Evolutionary conservation across 225 moss, liverwort and hornwort species (phyloP), one percentile per base, ranked within the genome.

Genomic region (Bryum argenteum): DNA sequence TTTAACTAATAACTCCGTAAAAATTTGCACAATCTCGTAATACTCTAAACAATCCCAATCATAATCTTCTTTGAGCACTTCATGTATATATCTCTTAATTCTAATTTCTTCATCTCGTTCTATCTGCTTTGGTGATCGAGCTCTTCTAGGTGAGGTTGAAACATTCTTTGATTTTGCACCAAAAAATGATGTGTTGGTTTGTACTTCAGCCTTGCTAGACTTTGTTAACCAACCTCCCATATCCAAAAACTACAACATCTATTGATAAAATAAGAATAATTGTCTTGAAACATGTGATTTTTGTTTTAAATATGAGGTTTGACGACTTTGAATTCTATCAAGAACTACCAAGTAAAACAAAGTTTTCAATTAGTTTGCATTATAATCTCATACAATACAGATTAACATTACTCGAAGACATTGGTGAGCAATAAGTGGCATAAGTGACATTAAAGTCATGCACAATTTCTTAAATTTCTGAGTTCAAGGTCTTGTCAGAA

Each of bases 191-290:
- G 14, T 41, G 8, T 38, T 64, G 3, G 16, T 57, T 58, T 72
- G 9, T 58, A 6, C 51, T 8, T 77, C 23, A 28, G 23, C 21
- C 38, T 38, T 23, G 2, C 0, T 63, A 57, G 56, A 9, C 63
- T 77, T 81, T 72, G 44, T 50, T 44, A 69, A 51, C 72, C 62
- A 58, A 58, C 72, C 58, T 81, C 77, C 72, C 58, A 77, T 72
- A 28, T 72, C 58, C 38, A 24, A 44, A 69, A 77, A 41, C 33
- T 52, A 76, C 19, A 50, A 50, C 5, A 8, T 43, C 9, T 54
- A 21, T 21, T 17, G 9, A 62, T 53, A 18, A 45, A n/a, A 37
- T 76, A 2, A 12, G 54, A 33, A 44, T 13, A 1, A 21, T 43
- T 1, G 0, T n/a, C 26, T 28, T 21, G 61, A 69, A 21, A 22